Base-by-base conservation (phyloP, 192 early-diverging fungal species). In the Umbelopsis sp. region DNA sequence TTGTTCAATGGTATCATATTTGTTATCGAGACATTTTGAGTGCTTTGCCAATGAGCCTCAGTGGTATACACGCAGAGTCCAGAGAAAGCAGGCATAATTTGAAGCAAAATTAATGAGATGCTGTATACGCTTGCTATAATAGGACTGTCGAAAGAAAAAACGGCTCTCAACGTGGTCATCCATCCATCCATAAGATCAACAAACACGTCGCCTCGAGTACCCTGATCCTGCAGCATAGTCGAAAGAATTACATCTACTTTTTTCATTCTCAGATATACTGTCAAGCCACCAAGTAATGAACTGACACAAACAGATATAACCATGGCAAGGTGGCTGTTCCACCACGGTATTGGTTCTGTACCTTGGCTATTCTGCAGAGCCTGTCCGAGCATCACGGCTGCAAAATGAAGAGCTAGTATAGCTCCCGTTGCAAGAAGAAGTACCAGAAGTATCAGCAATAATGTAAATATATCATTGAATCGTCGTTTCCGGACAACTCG, bases 181-280 rank as follows among this genome's bases (percentile, higher is more conserved):
- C 55, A 61, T 13, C 55, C 55, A 18, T 61, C 55, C 55, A 61
- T 61, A 23, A 61, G 27, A 61, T 61, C 55, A 16, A 61, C 16
- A 25, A 61, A 61, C 27, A 61, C 55, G 33, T 61, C 55, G 11
- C 55, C 55, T 18, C 55, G 55, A 10, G 55, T 61, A 15, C 55
- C 55, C 4, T 61, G 11, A 35, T 15, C 13, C 13, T 18, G 27
- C 4, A 61, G 13, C 30, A 61, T 11, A 3, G 55, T 35, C 7
- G 55, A 33, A 2, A 61, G 55, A 25, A 61, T 61, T 7, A 61
- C 55, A 35, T 61, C 55, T 22, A 33, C n/a, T 13, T 61, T 61
- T 25, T 61, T 61, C 27, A 61, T 61, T 35, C 30, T 22, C 18
- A 61, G 27, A 35, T 61, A 61, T 25, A 61, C 27, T 37, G 15